These are phyloP conservation scores for Chaetoceros tenuissimus DNA, from an alignment of 108 stramenopile genomes.

Conservation along the genomic window DNA sequence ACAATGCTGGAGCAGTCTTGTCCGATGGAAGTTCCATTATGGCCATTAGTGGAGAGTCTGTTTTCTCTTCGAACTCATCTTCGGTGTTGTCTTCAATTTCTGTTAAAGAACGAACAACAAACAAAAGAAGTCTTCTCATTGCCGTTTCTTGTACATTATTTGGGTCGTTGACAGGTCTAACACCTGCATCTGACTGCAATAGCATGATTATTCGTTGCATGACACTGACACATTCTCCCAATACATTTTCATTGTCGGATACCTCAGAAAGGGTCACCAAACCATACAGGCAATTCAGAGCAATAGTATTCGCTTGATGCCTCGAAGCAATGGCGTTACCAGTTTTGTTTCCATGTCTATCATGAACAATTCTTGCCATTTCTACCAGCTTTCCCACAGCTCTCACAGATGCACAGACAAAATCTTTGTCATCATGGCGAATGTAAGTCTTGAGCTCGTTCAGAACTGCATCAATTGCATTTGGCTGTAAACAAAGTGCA, in stretches of 20 bases:
- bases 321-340: slow-evolving; percentile 30
- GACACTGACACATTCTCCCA: slow-evolving; percentile 83
- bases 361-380: slow-evolving; percentile 66
- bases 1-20: slow-evolving; percentile 58
- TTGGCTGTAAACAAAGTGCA: slow-evolving; percentile 70
- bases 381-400: slow-evolving; percentile 86
- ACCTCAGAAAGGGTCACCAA: slow-evolving; percentile 73
- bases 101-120: slow-evolving; percentile 50
- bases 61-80: slow-evolving; percentile 32
- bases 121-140: slow-evolving; percentile 55
- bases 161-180: slow-evolving; percentile 37
- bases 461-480: slow-evolving; percentile 78
- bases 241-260: slow-evolving; percentile 58
- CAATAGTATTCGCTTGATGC: slow-evolving; percentile 57
- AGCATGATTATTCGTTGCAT: slow-evolving; percentile 85
- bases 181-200: slow-evolving; percentile 32
- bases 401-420: slow-evolving; percentile 82
- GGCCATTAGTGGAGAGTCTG: slow-evolving; percentile 15
- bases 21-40: slow-evolving; percentile 36
- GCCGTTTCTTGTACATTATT: slow-evolving; percentile 46
- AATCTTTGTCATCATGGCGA: slow-evolving; percentile 75
- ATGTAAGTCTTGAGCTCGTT: slow-evolving; percentile 90
- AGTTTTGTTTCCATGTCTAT: slow-evolving; percentile 47
- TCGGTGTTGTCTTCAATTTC: slow-evolving; percentile 23
- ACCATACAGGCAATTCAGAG: slow-evolving; percentile 78